Base-by-base conservation (phyloP, 2,329 filamentous ascomycete genomes). In the Sphaerulina musiva region DNA sequence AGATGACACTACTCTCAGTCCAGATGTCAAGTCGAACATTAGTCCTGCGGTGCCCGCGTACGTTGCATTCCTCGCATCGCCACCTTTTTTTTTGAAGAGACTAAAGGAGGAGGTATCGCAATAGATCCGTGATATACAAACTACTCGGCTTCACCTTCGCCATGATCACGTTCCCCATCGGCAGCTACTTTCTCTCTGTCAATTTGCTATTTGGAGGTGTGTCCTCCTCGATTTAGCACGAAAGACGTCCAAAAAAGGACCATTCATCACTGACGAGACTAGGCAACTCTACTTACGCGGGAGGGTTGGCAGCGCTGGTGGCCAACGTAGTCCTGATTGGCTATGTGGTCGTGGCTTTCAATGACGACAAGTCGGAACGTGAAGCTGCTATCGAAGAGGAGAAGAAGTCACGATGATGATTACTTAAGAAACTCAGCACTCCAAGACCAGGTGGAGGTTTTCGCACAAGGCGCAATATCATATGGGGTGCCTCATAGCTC, bases 301-400 rank as follows among this genome's bases (percentile, higher is more conserved):
- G 91, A 11, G 90, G 83, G 0, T 76, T 87, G 34, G 93, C 93
- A 1, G 93, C 93, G 17, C 74, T 97, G 48, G 83, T 95, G 70
- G 93, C 93, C 10, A 98, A 98, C 64, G 80, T 95, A 1, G 89
- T 98, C 3, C 76, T 98, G 48, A 80, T 97, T 54, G 83, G 80
- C n/a, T 98, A 97, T 71, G 82, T 97, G 42, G 75, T 96, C 53
- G 89, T 95, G 17, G 93, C 93, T 3, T 91, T 95, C 80, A 84
- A 80, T 57, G 93, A 98, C 70, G 93, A 97, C 66, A 77, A 80
- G 55, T 73, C 71, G 9, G 77, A 80, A 59, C 70, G 71, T 49
- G 68, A 73, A 48, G 73, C 71, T 9, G 75, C 76, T 56, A 75
- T 74, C 54, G 69, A 72, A 60, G 64, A 66, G 60, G 73, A 72